Conservation (phyloP, 768 basidiomycete genomes). For the Erythrobasidium yunnanense region DNA sequence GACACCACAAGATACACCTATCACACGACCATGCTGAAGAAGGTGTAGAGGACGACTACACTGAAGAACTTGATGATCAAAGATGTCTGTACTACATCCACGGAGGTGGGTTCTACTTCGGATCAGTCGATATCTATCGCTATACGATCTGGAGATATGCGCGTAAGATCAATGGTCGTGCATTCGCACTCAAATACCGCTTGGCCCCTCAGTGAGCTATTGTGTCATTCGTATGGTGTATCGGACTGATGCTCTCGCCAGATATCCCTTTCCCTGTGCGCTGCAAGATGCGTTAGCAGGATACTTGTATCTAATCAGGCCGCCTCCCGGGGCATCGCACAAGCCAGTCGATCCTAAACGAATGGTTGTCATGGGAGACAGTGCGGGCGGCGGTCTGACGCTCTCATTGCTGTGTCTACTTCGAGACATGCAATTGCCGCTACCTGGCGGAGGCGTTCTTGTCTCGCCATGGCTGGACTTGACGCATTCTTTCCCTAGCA, state of each 20-base stretch:
- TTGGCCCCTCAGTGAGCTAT: background rate
- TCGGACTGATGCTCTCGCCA: background rate
- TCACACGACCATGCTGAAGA: background rate
- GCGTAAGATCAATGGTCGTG: background rate
- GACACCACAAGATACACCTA: background rate
- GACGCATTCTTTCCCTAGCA: background rate
- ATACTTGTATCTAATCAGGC: background rate
- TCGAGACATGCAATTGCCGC: background rate
- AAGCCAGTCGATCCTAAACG: background rate
- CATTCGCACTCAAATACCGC: background rate
- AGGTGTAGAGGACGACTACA: background rate
- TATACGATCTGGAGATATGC: background rate
- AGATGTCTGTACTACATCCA: background rate
- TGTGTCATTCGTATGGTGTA: background rate
- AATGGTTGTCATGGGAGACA: background rate
- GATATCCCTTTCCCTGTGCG: background rate
- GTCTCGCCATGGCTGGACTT: background rate
- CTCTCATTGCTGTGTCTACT: background rate
- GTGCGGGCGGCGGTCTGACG: background rate
- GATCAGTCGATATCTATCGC: background rate
- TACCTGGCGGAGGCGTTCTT: background rate
- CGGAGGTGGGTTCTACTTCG: background rate
- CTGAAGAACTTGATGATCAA: background rate
- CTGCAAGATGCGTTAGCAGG: background rate
- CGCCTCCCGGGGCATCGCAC: background rate